Conservation (phyloP, 2,329 filamentous ascomycete species). For the Cyphellophora europaea region DNA sequence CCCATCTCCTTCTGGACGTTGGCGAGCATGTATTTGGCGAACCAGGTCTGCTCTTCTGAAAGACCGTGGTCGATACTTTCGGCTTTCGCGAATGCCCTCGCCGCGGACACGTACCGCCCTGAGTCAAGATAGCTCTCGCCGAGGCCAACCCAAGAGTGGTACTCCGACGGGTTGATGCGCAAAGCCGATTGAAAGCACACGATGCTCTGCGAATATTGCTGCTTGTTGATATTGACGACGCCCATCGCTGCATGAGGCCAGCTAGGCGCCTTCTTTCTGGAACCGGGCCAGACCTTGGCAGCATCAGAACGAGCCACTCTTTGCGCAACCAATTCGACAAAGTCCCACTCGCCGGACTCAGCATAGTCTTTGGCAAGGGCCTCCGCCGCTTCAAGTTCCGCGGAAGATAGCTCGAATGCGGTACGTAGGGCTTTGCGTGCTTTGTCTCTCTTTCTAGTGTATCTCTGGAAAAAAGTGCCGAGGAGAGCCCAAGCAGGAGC, state of each 20-base stretch:
- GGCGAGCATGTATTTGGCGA: constrained; percentile 90
- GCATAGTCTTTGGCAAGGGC: constrained; percentile 79
- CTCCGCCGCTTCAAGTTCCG: constrained; percentile 80
- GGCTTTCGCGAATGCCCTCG: constrained; percentile 80
- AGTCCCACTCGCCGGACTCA: constrained; percentile 86
- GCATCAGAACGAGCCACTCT: constrained; percentile 92
- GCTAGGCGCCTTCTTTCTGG: constrained; percentile 83
- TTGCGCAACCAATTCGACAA: constrained; percentile 85
- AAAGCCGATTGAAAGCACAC: constrained; percentile 86
- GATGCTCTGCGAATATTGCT: constrained; percentile 80
- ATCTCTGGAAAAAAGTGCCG: constrained; percentile 84
- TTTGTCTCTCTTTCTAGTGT: constrained; percentile 74
- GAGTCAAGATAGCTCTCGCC: constrained; percentile 97
- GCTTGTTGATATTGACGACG: constrained; percentile 88
- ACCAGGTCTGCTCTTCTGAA: constrained; percentile 69
- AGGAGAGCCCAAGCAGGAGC: constrained; percentile 87
- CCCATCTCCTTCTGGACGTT: constrained; percentile 89
- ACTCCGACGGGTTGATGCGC: constrained; percentile 73
- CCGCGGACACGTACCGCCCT: constrained; percentile 86
- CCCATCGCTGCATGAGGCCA: constrained; percentile 94
- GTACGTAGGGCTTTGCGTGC: constrained; percentile 93
- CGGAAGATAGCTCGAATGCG: constrained; percentile 81
- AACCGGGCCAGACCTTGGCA: constrained; percentile 80
- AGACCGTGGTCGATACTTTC: constrained; percentile 60
- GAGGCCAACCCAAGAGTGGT: constrained; percentile 90